Base-by-base conservation (phyloP, 2,329 filamentous ascomycete genomes). In the Hypocrella siamensis region DNA sequence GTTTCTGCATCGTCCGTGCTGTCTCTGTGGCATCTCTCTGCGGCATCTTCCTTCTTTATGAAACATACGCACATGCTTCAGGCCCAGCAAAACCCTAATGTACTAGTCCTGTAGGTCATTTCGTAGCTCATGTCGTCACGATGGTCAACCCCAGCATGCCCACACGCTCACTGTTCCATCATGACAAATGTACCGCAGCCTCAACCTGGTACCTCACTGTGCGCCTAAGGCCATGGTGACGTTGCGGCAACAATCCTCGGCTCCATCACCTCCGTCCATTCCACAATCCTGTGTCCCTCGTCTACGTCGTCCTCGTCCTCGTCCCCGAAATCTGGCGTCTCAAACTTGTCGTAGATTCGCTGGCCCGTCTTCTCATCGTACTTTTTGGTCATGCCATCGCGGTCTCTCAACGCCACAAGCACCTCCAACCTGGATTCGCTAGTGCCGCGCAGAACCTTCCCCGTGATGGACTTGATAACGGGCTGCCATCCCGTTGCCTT, bases 311-410 rank as follows among this genome's bases (percentile, higher is more conserved):
- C 65, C 22, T 61, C 62, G 1, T 62, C 61, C 1, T 68, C 67
- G 0, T 75, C 72, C 6, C 74, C 66, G 6, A 70, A 58, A 9
- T 70, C 69, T 1, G 78, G 77, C 42, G 75, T 74, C 44, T 92
- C 83, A 40, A 92, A 90, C 35, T 75, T 80, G 38, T 68, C 74
- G 43, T 88, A 93, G 8, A 83, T 54, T 8, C 83, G 67, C 38
- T 79, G 63, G 1, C 83, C 84, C 0, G 79, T 76, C 25, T 67
- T 55, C 9, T 73, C 64, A 42, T 88, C 75, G 40, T 74, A 75
- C 14, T 56, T 50, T 44, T 69, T 76, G 39, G 74, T 59, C 32
- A 65, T 68, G 5, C 64, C 53, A 10, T 65, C 54, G 30, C 77
- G 60, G 46, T 92, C 80, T 18, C 80, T 69, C 38, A 66, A 65